Base-by-base conservation (phyloP, 2,329 filamentous ascomycete genomes). In the Grosmannia clavigera region DNA sequence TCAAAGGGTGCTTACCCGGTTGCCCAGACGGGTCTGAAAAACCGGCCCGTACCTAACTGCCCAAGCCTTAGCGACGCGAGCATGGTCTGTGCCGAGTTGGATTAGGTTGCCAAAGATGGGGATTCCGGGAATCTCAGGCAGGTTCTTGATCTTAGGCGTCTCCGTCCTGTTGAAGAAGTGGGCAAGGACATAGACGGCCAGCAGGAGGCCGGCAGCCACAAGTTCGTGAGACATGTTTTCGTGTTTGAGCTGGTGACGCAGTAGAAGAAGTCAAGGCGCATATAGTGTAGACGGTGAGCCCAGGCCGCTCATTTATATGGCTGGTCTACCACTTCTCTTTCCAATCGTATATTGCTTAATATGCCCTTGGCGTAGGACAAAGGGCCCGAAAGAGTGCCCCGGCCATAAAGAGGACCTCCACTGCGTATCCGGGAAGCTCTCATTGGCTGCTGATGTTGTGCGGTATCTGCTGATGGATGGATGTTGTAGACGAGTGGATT, bases 11-110 rank as follows among this genome's bases (percentile, higher is more conserved):
- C 43, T 50, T 35, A 57, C 55, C 67, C 75, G 81, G 61, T 87
- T 90, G 1, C 87, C 88, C 67, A 91, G 73, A 50, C 82, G 78
- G 1, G 83, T 81, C 65, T 87, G 84, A 64, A 86, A 87, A 14
- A 87, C 84, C 1, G 80, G 79, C 0, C 83, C 83, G 58, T 81
- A 85, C 62, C 80, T 77, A 63, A 80, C 77, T 1, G 78, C 81
- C 79, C 83, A 83, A 68, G 75, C 74, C n/a, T 74, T 75, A 0
- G 81, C 73, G 25, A 79, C 75, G 38, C 75, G 74, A 10, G 83
- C 78, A 73, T 86, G 79, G 57, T 79, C 73, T 2, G 76, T 74
- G 4, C 82, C 81, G 5, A 87, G 74, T 64, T 85, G 79, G 2
- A 84, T 66, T 3, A 87, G 71, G 62, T 83, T 86, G 10, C 84